A percentile compares a stretch with the other conserved stretches of the same genome.
These are phyloP conservation scores for Russula emetica DNA, from an alignment of 768 basidiomycete species.

Conservation along the genomic window DNA sequence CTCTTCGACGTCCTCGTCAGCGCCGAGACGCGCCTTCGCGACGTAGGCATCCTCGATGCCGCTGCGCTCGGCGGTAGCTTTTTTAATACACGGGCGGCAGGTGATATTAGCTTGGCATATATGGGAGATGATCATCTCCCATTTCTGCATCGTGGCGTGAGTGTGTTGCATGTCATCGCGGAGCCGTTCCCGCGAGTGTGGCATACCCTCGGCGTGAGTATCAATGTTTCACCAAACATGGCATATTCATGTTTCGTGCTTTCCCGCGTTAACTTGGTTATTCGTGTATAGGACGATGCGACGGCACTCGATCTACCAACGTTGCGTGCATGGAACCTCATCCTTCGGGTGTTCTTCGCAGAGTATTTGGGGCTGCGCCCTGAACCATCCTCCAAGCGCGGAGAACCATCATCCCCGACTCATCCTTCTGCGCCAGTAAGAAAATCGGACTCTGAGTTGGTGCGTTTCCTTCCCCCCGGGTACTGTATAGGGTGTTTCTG, in stretches of 20 bases:
- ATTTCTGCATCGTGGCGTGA: too few species aligned
- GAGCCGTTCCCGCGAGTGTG: too few species aligned
- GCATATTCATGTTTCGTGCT: conserved; percentile 5
- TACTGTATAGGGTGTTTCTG: neutral
- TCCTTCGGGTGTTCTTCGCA: conserved; percentile 80
- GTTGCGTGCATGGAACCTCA: conserved; percentile 83
- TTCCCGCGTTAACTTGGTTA: neutral
- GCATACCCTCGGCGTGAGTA: too few species aligned
- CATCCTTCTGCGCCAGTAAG: conserved; percentile 9
- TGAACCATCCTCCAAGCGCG: conserved; percentile 27
- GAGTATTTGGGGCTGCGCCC: conserved; percentile 82
- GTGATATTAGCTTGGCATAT: conserved; percentile 47
- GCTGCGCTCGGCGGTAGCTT: conserved; percentile 50
- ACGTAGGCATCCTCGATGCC: conserved; percentile 51
- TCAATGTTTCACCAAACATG: neutral
- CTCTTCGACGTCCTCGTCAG: conserved; percentile 73
- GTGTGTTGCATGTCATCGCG: conserved; percentile 83
- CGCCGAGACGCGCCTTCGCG: conserved; percentile 68
- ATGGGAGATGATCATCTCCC: conserved; percentile 91
- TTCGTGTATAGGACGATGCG: conserved; percentile 70
- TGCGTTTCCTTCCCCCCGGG: neutral
- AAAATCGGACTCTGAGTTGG: conserved; percentile 22
- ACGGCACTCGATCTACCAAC: conserved; percentile 79
- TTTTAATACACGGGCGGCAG: conserved; percentile 49
- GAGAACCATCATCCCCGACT: conserved; percentile 10